These are phyloP conservation scores for Bryum argenteum DNA, from an alignment of 225 moss, liverwort and hornwort species.

Conservation along the genomic window DNA sequence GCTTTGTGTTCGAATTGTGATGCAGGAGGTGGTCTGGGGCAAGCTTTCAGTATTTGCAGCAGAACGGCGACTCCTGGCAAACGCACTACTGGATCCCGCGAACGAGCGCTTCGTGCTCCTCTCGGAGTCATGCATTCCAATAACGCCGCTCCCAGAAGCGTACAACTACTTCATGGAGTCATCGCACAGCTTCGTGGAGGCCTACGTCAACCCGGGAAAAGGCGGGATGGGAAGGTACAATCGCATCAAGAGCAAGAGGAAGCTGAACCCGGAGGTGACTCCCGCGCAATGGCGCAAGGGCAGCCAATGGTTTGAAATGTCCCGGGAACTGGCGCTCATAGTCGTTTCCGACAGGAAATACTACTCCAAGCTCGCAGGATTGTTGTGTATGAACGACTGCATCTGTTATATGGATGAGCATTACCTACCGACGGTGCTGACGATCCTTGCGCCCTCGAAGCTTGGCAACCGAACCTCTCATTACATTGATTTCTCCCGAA, in stretches of 20 bases:
- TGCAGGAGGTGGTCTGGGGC: slow-evolving; percentile 49
- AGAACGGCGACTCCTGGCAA: slow-evolving; percentile 50
- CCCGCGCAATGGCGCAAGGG: slow-evolving; percentile 50
- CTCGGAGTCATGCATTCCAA: slow-evolving; percentile 55
- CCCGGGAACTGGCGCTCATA: slow-evolving; percentile 31
- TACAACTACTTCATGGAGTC: slow-evolving; percentile 49
- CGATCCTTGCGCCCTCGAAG: slow-evolving; percentile 39
- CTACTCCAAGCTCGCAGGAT: slow-evolving; percentile 26
- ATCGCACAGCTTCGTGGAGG: slow-evolving; percentile 43
- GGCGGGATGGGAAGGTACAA: slow-evolving; percentile 39
- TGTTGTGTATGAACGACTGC: slow-evolving; percentile 23
- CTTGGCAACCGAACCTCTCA: slow-evolving; percentile 45
- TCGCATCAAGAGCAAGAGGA: slow-evolving; percentile 32
- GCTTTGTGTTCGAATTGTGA: neutral
- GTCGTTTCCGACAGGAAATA: slow-evolving; percentile 46
- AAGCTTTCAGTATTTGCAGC: slow-evolving; percentile 47
- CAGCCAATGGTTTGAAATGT: slow-evolving; percentile 65
- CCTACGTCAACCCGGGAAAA: neutral
- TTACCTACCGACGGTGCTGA: slow-evolving; percentile 48
- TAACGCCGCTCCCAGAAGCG: slow-evolving; percentile 29
- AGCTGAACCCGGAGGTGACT: slow-evolving; percentile 43
- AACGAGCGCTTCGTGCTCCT: slow-evolving; percentile 54
- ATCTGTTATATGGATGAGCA: slow-evolving; percentile 58
- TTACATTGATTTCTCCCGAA: slow-evolving; percentile 31
- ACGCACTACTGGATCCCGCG: slow-evolving; percentile 38